Conservation (phyloP, 1,139 yeast genomes). For the Debaryomycetaceae sp. region DNA sequence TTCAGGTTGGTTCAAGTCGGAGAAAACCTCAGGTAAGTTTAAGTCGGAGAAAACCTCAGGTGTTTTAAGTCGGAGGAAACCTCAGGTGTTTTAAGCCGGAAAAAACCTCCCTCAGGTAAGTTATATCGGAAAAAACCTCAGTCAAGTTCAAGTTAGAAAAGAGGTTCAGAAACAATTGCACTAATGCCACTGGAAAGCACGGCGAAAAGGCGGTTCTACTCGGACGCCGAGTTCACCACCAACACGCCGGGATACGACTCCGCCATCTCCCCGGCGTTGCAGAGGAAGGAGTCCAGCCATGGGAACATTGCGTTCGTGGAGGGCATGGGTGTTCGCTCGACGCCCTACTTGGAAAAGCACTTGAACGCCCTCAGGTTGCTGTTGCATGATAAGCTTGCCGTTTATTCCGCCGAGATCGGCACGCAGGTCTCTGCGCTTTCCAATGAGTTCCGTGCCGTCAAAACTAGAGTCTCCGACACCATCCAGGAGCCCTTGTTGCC, state of each 20-base stretch:
- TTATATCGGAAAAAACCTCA: neutral
- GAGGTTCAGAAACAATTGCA: neutral
- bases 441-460: constrained; percentile 26
- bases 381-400: constrained; percentile 25
- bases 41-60: too few relatives aligned
- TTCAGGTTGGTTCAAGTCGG: too few relatives aligned
- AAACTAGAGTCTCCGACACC: constrained; percentile 12
- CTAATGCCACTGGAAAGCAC: too few relatives aligned
- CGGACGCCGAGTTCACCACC: constrained; percentile 36
- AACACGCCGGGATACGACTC: constrained; percentile 39
- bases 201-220: constrained; percentile 38
- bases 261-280: constrained; percentile 23
- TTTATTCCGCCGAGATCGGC: constrained; percentile 29
- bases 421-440: constrained; percentile 34
- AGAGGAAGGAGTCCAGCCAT: constrained; percentile 28
- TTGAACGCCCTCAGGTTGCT: constrained; percentile 26
- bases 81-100: too few relatives aligned
- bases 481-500: constrained; percentile 44
- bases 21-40: too few relatives aligned
- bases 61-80: too few relatives aligned
- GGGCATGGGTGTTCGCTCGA: constrained; percentile 43
- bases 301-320: constrained; percentile 32
- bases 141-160: neutral
- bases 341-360: constrained; percentile 34
- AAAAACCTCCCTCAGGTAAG: too few relatives aligned